phyloP scores from a whole-genome alignment of 805 yeast genomes.

The Naumovozyma castellii region DNA sequence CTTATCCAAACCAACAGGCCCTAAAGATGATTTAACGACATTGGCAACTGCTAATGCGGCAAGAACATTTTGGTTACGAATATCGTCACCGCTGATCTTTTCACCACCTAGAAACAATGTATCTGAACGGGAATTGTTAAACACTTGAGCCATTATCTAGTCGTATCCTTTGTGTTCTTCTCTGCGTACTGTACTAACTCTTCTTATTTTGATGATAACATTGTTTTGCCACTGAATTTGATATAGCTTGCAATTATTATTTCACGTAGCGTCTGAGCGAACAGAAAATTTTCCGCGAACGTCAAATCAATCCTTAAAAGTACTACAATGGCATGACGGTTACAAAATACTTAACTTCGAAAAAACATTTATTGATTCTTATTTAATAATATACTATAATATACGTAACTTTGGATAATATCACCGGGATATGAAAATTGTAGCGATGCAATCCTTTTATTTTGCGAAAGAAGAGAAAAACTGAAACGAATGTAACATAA shows the following conservation, averaged over 20 bases:
- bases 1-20: constrained; percentile 97
- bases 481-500: no score
- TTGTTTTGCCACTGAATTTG: neutral
- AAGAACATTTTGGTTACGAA: constrained; percentile 88
- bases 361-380: no score
- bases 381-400: neutral
- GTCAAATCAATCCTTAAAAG: no score
- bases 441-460: neutral
- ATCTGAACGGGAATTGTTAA: constrained; percentile 76
- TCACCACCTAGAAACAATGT: constrained; percentile 94
- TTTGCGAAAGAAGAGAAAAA: neutral
- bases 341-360: neutral
- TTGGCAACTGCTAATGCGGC: constrained; percentile 84
- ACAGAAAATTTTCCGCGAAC: no score
- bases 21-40: constrained; percentile 80
- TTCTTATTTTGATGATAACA: no score
- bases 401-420: neutral
- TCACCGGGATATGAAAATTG: neutral
- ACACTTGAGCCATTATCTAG: constrained; percentile 49
- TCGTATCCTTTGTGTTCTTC: neutral
- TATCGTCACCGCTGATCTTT: constrained; percentile 90
- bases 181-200: neutral
- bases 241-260: no score
- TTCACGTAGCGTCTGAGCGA: no score
- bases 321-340: no score